Percentiles rank a stretch among this genome's conserved stretches.
Evolutionary conservation across 352 stramenopile genomes (phyloP).

Genomic region (Phytophthora capsici): DNA sequence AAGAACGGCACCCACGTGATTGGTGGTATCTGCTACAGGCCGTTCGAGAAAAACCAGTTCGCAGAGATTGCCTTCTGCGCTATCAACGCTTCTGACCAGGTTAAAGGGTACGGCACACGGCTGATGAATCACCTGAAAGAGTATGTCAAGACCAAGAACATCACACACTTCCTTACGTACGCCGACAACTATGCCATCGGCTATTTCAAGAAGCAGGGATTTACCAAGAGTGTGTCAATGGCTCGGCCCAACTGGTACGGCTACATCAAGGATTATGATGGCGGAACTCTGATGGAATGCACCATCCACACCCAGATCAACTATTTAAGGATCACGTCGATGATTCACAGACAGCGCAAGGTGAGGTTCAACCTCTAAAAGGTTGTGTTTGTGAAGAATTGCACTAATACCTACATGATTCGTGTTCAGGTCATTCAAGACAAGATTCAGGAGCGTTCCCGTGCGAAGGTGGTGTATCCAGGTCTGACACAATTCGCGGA

Average conservation of each 20-base stretch:
- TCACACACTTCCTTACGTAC: constrained; percentile 98
- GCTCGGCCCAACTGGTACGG: constrained; percentile 92
- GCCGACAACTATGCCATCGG: constrained; percentile 99
- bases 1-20: constrained; percentile 95
- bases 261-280: constrained; percentile 99
- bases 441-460: constrained; percentile 82
- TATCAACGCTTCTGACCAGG: constrained; percentile 96
- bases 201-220: constrained; percentile 99
- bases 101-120: constrained; percentile 97
- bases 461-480: constrained; percentile 74
- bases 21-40: constrained; percentile 98
- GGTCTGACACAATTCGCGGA: constrained; percentile 79
- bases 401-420: constrained; percentile 3
- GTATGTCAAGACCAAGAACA: constrained; percentile 91
- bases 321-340: constrained; percentile 96
- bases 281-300: constrained; percentile 99
- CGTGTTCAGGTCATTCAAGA: constrained; percentile 75
- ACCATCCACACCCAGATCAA: constrained; percentile 98
- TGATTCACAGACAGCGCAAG: constrained; percentile 94
- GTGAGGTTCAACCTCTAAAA: constrained; percentile 48
- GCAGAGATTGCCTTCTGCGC: constrained; percentile 99
- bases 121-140: constrained; percentile 99
- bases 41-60: constrained; percentile 95
- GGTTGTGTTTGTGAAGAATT: not conserved
- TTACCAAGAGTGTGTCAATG: constrained; percentile 90